Percentiles rank a stretch among this genome's conserved stretches.
phyloP scores from a whole-genome alignment of 352 stramenopile genomes.

The Phytophthora parvispora region DNA sequence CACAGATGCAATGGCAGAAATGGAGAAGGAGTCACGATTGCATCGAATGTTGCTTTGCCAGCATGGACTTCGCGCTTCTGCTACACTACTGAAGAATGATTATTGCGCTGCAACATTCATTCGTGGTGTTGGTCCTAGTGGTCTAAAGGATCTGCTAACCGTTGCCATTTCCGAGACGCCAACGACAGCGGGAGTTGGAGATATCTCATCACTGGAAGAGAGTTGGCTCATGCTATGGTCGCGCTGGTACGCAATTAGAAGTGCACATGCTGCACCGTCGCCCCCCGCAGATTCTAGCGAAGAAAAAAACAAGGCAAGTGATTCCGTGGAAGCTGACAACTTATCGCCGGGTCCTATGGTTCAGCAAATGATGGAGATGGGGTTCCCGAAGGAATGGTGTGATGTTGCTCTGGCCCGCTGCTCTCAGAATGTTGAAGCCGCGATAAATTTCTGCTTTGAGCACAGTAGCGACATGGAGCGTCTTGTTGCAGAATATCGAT shows the following conservation, averaged over 20 bases:
- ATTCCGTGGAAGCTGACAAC: conserved; percentile 37
- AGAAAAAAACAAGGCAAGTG: conserved; percentile 39
- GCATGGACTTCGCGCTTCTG: conserved; percentile 76
- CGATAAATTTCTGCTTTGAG: conserved; percentile 95
- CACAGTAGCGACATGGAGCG: conserved; percentile 94
- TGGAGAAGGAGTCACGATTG: conserved; percentile 83
- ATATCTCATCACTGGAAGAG: conserved; percentile 83
- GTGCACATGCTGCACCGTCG: conserved; percentile 51
- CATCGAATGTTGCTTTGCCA: conserved; percentile 84
- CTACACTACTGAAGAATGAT: conserved; percentile 77
- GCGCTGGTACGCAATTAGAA: conserved; percentile 75
- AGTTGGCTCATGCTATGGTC: conserved; percentile 86
- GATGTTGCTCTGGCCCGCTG: conserved; percentile 89
- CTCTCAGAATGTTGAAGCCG: conserved; percentile 91
- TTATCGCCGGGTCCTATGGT: conserved; percentile 72
- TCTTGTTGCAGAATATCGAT: conserved; percentile 83
- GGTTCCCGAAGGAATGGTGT: conserved; percentile 94
- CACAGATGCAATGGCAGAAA: conserved; percentile 66
- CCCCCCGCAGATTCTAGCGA: conserved; percentile 17
- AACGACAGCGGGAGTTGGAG: conserved; percentile 68
- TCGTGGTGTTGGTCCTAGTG: conserved; percentile 53
- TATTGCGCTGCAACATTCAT: conserved; percentile 77
- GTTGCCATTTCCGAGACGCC: conserved; percentile 83
- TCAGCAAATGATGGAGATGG: conserved; percentile 96
- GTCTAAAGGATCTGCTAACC: conserved; percentile 72